Evolutionary conservation across 1,139 yeast species (phyloP).

Genomic region (Candida mesenterica): DNA sequence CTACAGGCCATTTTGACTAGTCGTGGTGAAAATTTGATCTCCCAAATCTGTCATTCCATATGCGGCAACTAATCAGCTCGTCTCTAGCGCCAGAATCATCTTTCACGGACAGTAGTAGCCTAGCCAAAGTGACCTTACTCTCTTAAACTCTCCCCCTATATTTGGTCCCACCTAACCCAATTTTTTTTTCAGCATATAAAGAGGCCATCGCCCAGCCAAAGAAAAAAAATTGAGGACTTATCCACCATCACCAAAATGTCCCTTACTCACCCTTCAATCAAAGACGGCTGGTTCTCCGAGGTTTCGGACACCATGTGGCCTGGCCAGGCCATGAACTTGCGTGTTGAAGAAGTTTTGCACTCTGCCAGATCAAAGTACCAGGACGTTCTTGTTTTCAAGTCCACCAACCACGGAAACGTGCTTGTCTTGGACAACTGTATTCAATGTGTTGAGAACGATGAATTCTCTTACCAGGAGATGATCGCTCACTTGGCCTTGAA

Average conservation of each 20-base stretch:
- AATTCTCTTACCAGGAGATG: slow-evolving; percentile 94
- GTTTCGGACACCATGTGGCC: slow-evolving; percentile 90
- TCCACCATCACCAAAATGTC: slow-evolving; percentile 7
- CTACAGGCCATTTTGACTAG: no score
- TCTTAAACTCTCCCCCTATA: no score
- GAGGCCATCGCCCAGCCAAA: no score
- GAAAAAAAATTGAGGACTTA: neutral
- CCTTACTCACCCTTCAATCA: slow-evolving; percentile 64
- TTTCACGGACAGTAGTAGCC: no score
- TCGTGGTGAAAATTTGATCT: no score
- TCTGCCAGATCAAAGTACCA: slow-evolving; percentile 82
- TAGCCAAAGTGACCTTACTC: no score
- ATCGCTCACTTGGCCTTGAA: slow-evolving; percentile 85
- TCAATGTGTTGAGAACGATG: slow-evolving; percentile 93
- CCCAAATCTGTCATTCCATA: no score
- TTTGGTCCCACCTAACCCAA: no score
- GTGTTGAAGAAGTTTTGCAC: slow-evolving; percentile 78
- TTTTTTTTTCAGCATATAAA: no score
- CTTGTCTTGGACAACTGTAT: slow-evolving; percentile 87
- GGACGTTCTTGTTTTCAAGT: slow-evolving; percentile 75
- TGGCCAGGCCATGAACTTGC: slow-evolving; percentile 88
- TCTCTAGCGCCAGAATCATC: no score
- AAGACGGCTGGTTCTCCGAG: slow-evolving; percentile 92
- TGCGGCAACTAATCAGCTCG: no score
- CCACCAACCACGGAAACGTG: slow-evolving; percentile 87